These are phyloP conservation scores for Pleurotus sapidus DNA, from an alignment of 768 basidiomycete genomes.

Conservation along the genomic window DNA sequence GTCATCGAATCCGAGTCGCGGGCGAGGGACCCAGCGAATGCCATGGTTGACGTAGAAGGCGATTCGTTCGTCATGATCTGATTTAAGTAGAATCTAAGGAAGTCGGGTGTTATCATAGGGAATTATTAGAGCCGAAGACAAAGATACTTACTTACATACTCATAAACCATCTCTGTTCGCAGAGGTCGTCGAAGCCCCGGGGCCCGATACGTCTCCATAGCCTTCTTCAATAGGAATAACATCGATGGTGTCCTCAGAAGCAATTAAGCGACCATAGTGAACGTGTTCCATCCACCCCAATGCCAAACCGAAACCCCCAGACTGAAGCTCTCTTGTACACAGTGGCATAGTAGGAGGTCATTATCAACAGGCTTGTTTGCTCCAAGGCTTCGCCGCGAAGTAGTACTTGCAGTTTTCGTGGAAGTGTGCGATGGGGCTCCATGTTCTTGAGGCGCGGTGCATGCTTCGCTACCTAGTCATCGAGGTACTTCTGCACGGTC, in stretches of 20 bases:
- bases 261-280: neutral
- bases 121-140: neutral
- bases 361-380: constrained; percentile 46
- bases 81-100: constrained; percentile 47
- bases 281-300: no score
- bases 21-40: constrained; percentile 81
- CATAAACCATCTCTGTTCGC: constrained; percentile 77
- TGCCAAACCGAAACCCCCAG: no score
- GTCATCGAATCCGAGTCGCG: constrained; percentile 57
- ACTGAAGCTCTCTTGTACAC: no score
- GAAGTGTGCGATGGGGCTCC: constrained; percentile 76
- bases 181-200: constrained; percentile 71
- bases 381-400: constrained; percentile 59
- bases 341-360: constrained; percentile 68
- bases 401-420: constrained; percentile 81
- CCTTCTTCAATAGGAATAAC: constrained; percentile 70
- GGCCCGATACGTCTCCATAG: constrained; percentile 86
- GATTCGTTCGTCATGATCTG: constrained; percentile 60
- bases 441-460: constrained; percentile 86
- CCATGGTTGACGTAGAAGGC: constrained; percentile 70
- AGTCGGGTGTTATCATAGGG: neutral
- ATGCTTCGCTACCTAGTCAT: constrained; percentile 87
- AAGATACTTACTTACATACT: constrained; percentile 16
- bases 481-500: constrained; percentile 91
- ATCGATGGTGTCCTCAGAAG: constrained; percentile 59